phyloP scores from a whole-genome alignment of 2,329 filamentous ascomycete genomes.

The Aspergillus sp. region DNA sequence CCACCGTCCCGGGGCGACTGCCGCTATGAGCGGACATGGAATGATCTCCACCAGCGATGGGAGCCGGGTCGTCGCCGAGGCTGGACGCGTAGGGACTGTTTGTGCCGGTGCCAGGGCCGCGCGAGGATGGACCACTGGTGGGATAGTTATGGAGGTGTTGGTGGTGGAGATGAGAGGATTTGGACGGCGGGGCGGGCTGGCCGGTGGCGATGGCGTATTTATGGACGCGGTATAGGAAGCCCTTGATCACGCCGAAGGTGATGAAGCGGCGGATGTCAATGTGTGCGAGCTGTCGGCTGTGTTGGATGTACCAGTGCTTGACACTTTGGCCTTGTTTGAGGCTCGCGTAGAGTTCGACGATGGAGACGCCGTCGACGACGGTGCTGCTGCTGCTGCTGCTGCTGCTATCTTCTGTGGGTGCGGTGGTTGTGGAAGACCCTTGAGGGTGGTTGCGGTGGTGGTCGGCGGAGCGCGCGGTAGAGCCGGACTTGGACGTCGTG shows the following conservation, averaged over 20 bases:
- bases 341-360: constrained; percentile 82
- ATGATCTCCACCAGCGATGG: constrained; percentile 18
- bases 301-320: constrained; percentile 79
- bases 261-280: constrained; percentile 90
- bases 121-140: constrained; percentile 28
- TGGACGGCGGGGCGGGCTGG: constrained; percentile 27
- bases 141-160: constrained; percentile 10
- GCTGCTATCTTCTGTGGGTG: not conserved
- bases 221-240: constrained; percentile 87
- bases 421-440: not conserved
- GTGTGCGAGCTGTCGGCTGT: constrained; percentile 68
- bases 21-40: constrained; percentile 29
- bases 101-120: constrained; percentile 28
- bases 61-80: constrained; percentile 20
- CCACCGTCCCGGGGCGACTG: constrained; percentile 20
- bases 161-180: constrained; percentile 20
- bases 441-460: constrained; percentile 12
- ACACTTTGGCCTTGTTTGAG: constrained; percentile 81
- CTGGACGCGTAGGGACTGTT: constrained; percentile 32
- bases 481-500: constrained; percentile 9
- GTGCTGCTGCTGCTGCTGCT: constrained; percentile 5
- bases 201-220: constrained; percentile 70
- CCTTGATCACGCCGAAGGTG: constrained; percentile 95
- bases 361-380: constrained; percentile 46
- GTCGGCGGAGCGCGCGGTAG: constrained; percentile 5